phyloP scores from a whole-genome alignment of 495 filamentous ascomycete genomes.

The Talaromyces liani region DNA sequence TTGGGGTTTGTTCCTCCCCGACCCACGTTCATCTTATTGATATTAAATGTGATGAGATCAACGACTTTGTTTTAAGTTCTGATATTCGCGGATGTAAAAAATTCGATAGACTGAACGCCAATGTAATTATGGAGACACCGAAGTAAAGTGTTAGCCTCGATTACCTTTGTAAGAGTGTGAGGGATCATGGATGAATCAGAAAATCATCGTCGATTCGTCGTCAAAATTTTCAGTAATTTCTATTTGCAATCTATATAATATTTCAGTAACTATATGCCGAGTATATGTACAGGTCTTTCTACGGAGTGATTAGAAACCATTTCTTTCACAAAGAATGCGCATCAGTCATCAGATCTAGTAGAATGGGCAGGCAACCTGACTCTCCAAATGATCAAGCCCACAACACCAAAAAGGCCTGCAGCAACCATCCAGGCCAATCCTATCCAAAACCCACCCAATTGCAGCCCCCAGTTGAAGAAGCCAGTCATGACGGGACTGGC shows the following conservation, averaged over 20 bases:
- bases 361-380: constrained; percentile 24
- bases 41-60: background rate
- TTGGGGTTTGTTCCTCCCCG: background rate
- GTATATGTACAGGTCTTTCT: background rate
- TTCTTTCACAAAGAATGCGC: background rate
- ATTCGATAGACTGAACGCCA: too few species aligned
- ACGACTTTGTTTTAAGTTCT: background rate
- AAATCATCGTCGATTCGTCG: background rate
- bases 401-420: constrained; percentile 31
- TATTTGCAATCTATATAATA: background rate
- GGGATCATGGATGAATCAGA: background rate
- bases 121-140: too few species aligned
- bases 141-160: background rate
- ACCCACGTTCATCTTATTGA: background rate
- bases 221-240: background rate
- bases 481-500: constrained; percentile 46
- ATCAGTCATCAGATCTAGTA: constrained; percentile 3
- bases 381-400: constrained; percentile 29
- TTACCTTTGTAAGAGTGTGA: background rate
- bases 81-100: background rate
- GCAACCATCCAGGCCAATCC: constrained; percentile 50
- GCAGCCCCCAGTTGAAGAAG: constrained; percentile 45
- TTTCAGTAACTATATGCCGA: background rate
- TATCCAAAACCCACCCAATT: constrained; percentile 42
- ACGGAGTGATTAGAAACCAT: background rate